Evolutionary conservation across 148 eudicot genomes (phyloP), one percentile per base, ranked within the genome.

Genomic region (Dysphania ambrosioides): DNA sequence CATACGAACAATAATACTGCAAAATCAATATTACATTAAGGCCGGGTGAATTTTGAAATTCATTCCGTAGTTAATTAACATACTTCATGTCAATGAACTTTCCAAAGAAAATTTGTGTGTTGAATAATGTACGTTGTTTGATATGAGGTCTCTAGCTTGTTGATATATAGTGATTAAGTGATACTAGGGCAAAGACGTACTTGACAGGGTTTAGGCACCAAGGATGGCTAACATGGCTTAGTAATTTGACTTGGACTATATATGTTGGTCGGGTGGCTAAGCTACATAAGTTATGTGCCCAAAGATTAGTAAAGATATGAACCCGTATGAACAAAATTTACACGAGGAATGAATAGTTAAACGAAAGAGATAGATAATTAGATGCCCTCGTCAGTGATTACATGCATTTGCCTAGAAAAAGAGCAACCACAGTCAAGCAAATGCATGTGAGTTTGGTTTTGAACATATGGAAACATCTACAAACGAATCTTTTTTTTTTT

Each of bases 371-470:
- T n/a, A n/a, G 69, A 55, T 13, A 8, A 31, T 35, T 55, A 67
- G 72, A 68, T 67, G 66, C 63, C 62, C 63, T 75, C 29, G n/a
- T n/a, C n/a, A n/a, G n/a, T n/a, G n/a, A 56, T 24, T 75, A 57
- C 72, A 75, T 57, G 78, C 65, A 24, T 34, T 19, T 78, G 76
- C 66, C 72, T 32, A 40, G 68, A 72, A 78, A 78, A 78, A 51
- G 72, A 78, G 40, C 72, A 78, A 42, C 77, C 72, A 72, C 56
- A 35, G 76, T 56, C 36, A 72, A 66, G 77, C 72, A 78, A 66
- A 66, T 78, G 77, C 81, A 78, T 72, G 81, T 78, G 81, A 65
- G 71, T 47, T 78, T 55, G 68, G 72, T 41, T 65, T 66, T 72
- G 38, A 72, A 78, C 72, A 27, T 72, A 72, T 78, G 76, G 72